Base-by-base conservation (phyloP, 345 rosid genomes). In the Ceriops zippeliana region DNA sequence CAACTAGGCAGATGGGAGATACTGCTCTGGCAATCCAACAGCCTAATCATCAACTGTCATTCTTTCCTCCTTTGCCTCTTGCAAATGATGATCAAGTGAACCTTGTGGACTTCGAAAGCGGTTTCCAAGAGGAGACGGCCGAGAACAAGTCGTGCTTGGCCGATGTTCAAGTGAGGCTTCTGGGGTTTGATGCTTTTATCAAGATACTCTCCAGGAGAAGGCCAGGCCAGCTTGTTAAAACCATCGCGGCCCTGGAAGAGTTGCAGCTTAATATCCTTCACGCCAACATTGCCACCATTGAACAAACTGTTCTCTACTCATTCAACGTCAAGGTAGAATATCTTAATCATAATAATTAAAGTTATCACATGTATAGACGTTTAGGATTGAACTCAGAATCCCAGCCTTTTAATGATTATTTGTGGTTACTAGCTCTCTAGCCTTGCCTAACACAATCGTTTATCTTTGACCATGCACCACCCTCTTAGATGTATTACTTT, bases 201-300 rank as follows among this genome's bases (percentile, higher is more conserved):
- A 91, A 95, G 89, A 90, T 91, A 70, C 86, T 95, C 19, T 91
- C 90, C 0, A 81, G 96, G 80, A 91, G 99, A 82, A 88, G 99
- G 69, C 96, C 97, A 1, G 93, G 96, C 35, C 98, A 90, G 69
- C 75, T 95, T 22, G 78, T 88, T 28, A 86, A 84, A 67, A 79
- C 90, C 52, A 95, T 91, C 8, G 98, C 99, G 37, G 99, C 96
- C n/a, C 82, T 95, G 5, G 91, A 95, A 71, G 98, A 90, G 82
- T 82, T 95, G 82, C 93, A 88, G 80, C 90, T 95, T 71, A 91
- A 76, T 52, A 86, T 95, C 46, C 90, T 91, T 42, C 98, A 91
- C 73, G 88, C 96, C 75, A 95, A 90, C 76, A 95, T 95, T 73
- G 91, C 99, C 63, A 91, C 96, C 79, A 90, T 91, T 68, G 98